phyloP scores from a whole-genome alignment of 495 filamentous ascomycete genomes.

The Aspergillus avenaceus region DNA sequence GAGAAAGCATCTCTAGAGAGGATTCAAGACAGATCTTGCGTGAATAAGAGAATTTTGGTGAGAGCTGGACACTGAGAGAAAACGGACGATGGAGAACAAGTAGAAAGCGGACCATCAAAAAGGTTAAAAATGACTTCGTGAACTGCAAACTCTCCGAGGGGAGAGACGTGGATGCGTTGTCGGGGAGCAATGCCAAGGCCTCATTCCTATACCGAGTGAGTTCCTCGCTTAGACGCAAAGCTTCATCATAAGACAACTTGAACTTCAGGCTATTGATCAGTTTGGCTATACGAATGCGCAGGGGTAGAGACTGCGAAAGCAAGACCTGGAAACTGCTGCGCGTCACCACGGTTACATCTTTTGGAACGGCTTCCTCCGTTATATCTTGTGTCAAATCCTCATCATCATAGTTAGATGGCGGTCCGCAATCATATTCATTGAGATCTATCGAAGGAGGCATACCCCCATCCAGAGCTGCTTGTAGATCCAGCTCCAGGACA shows the following conservation, averaged over 20 bases:
- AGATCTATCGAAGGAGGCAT: constrained; percentile 47
- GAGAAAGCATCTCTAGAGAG: constrained; percentile 46
- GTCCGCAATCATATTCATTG: constrained; percentile 45
- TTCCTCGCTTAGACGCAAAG: constrained; percentile 41
- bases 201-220: constrained; percentile 33
- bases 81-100: constrained; percentile 52
- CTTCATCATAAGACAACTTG: constrained; percentile 48
- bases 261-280: constrained; percentile 47
- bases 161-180: constrained; percentile 19
- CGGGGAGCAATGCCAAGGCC: constrained; percentile 21
- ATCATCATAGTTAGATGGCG: constrained; percentile 56
- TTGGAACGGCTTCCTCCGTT: constrained; percentile 23
- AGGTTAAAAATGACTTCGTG: constrained; percentile 32
- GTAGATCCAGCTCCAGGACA: constrained; percentile 55
- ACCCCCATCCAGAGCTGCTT: constrained; percentile 53
- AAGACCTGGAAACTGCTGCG: constrained; percentile 49
- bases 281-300: constrained; percentile 46
- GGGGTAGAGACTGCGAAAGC: constrained; percentile 42
- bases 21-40: constrained; percentile 50
- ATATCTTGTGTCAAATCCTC: constrained; percentile 46
- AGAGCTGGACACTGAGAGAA: constrained; percentile 40
- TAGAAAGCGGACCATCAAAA: constrained; percentile 49
- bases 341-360: constrained; percentile 36
- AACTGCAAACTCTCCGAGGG: constrained; percentile 26
- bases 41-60: constrained; percentile 54